These are phyloP conservation scores for Pleurotus giganteus DNA, from an alignment of 768 basidiomycete genomes.

Conservation along the genomic window DNA sequence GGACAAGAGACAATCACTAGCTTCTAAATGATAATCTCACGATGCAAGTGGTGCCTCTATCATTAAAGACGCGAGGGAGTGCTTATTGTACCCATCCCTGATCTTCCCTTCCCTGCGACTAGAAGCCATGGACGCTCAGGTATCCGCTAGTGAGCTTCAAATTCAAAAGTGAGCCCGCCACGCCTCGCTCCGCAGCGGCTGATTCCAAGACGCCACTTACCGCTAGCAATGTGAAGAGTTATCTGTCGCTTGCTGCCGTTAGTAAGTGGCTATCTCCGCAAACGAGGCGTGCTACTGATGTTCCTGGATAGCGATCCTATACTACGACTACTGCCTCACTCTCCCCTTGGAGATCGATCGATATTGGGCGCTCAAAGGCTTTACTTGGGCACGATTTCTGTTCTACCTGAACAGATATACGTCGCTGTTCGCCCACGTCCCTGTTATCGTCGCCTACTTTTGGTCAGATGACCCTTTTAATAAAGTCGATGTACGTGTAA, in stretches of 20 bases:
- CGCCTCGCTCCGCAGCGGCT: background rate
- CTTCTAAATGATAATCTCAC: conserved; percentile 6
- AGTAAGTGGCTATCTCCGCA: background rate
- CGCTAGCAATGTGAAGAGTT: conserved; percentile 4
- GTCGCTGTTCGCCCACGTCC: conserved; percentile 34
- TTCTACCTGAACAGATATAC: conserved; percentile 44
- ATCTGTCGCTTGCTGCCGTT: conserved; percentile 4
- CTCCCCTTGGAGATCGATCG: conserved; percentile 37
- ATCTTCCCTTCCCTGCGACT: background rate
- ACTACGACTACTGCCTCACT: conserved; percentile 48
- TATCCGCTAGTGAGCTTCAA: background rate
- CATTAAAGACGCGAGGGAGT: background rate
- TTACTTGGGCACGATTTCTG: conserved; percentile 31
- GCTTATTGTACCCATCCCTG: background rate
- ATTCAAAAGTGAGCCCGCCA: background rate
- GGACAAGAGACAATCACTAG: background rate
- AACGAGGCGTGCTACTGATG: background rate
- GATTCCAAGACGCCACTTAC: background rate
- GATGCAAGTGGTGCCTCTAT: background rate
- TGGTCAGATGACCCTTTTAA: conserved; percentile 23
- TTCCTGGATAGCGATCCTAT: conserved; percentile 29
- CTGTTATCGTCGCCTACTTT: conserved; percentile 32
- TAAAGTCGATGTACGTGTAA: conserved; percentile 26
- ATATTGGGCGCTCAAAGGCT: conserved; percentile 35
- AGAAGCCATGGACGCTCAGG: background rate